Evolutionary conservation across 2,329 filamentous ascomycete genomes (phyloP).

Genomic region (Alternaria metachromatica): DNA sequence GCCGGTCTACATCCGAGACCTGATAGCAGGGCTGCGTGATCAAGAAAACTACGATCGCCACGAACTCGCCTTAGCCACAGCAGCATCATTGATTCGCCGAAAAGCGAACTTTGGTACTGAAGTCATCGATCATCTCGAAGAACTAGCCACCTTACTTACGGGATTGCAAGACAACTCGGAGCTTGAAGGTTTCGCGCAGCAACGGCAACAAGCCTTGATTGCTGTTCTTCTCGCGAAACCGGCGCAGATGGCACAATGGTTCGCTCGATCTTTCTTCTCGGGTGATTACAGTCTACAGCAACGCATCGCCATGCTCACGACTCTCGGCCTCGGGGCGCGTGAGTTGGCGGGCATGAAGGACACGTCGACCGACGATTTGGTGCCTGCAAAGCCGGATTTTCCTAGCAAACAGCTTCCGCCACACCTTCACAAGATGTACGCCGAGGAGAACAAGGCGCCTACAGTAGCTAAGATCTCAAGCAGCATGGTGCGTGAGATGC

Average conservation of each 20-base stretch:
- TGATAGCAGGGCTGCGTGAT: slow-evolving; percentile 79
- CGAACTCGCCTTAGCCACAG: slow-evolving; percentile 77
- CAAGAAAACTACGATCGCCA: slow-evolving; percentile 85
- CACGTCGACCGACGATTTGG: slow-evolving; percentile 56
- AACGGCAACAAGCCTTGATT: slow-evolving; percentile 80
- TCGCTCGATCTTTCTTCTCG: slow-evolving; percentile 83
- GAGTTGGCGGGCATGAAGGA: slow-evolving; percentile 81
- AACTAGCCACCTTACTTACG: slow-evolving; percentile 77
- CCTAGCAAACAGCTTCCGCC: slow-evolving; percentile 81
- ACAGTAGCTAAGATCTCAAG: slow-evolving; percentile 73
- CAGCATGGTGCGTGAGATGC: slow-evolving; percentile 72
- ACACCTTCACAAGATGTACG: slow-evolving; percentile 75
- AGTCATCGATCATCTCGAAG: slow-evolving; percentile 81
- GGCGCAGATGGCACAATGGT: slow-evolving; percentile 79
- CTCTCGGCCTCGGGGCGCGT: slow-evolving; percentile 80
- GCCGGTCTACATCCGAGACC: slow-evolving; percentile 88
- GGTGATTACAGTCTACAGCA: slow-evolving; percentile 91
- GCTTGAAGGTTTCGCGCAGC: slow-evolving; percentile 72
- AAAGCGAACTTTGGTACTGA: slow-evolving; percentile 90
- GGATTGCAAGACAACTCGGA: slow-evolving; percentile 87
- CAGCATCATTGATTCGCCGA: slow-evolving; percentile 80
- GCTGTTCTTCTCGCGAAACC: slow-evolving; percentile 80
- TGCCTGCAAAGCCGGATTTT: slow-evolving; percentile 61
- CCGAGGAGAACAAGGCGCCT: slow-evolving; percentile 54
- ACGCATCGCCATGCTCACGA: slow-evolving; percentile 79